phyloP scores from a whole-genome alignment of 2,329 filamentous ascomycete species.

The Didymella glomerata region DNA sequence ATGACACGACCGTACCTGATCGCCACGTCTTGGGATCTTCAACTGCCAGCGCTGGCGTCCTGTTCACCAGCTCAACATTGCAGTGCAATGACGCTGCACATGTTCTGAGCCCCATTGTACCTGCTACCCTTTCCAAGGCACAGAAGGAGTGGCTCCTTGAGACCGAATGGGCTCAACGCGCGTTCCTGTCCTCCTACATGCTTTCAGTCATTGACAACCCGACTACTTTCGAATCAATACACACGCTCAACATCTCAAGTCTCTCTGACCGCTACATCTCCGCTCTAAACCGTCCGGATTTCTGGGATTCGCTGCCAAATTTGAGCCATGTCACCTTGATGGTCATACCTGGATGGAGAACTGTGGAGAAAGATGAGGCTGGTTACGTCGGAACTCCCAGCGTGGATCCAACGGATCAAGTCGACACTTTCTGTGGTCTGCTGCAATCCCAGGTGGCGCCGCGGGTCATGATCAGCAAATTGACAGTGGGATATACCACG shows the following conservation, averaged over 20 bases:
- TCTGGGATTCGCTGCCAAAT: slow-evolving; percentile 68
- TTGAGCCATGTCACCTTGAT: slow-evolving; percentile 65
- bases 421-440: slow-evolving; percentile 61
- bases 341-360: slow-evolving; percentile 73
- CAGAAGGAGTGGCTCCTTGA: slow-evolving; percentile 75
- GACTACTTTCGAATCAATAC: slow-evolving; percentile 62
- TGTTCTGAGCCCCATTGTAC: slow-evolving; percentile 56
- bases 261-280: slow-evolving; percentile 69
- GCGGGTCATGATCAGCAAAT: slow-evolving; percentile 61
- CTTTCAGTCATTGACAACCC: slow-evolving; percentile 70
- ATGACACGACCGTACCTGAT: slow-evolving; percentile 33
- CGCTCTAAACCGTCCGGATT: slow-evolving; percentile 64
- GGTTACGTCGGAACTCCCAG: slow-evolving; percentile 60
- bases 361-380: slow-evolving; percentile 62
- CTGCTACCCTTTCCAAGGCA: slow-evolving; percentile 64
- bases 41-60: slow-evolving; percentile 36
- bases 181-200: slow-evolving; percentile 73
- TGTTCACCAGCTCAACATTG: slow-evolving; percentile 44
- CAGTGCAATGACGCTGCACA: slow-evolving; percentile 35
- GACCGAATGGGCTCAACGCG: slow-evolving; percentile 72
- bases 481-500: slow-evolving; percentile 72
- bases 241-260: slow-evolving; percentile 69
- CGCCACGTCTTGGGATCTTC: slow-evolving; percentile 28
- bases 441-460: slow-evolving; percentile 61
- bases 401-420: slow-evolving; percentile 62